phyloP scores from a whole-genome alignment of 2,329 filamentous ascomycete species.

The Pseudogymnoascus sp. region DNA sequence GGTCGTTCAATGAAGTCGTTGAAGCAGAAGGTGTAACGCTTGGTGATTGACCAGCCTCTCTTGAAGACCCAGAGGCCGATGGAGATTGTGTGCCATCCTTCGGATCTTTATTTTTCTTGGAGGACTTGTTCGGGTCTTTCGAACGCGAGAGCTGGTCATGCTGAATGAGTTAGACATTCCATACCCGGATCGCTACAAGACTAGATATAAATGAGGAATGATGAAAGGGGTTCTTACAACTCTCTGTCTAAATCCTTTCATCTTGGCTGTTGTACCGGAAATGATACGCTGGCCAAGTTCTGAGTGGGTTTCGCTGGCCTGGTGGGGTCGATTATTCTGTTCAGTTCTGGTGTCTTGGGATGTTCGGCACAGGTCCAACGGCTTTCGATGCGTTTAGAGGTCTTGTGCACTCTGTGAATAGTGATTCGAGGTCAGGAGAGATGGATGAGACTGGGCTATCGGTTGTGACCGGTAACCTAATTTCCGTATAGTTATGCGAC shows the following conservation, averaged over 20 bases:
- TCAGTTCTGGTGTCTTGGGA: background rate
- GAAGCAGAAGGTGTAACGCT: constrained; percentile 78
- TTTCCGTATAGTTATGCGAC: constrained; percentile 4
- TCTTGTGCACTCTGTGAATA: background rate
- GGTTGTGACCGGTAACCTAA: constrained; percentile 5
- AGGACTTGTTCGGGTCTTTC: constrained; percentile 76
- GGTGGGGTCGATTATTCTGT: background rate
- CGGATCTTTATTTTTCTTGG: constrained; percentile 63
- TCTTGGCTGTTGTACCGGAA: constrained; percentile 40
- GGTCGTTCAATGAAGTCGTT: constrained; percentile 76
- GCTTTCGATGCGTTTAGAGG: background rate
- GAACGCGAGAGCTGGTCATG: constrained; percentile 82
- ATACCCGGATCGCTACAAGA: constrained; percentile 1
- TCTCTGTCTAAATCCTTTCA: constrained; percentile 97
- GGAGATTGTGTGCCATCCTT: constrained; percentile 77
- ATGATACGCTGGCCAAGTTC: background rate
- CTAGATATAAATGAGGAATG: constrained; percentile 10
- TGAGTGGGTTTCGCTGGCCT: background rate
- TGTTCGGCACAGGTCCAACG: background rate
- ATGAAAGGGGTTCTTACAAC: constrained; percentile 59
- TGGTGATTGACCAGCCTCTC: constrained; percentile 52
- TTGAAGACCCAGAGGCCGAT: constrained; percentile 45
- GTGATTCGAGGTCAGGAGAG: background rate
- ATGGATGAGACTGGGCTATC: background rate
- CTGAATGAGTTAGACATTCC: constrained; percentile 42